These are phyloP conservation scores for Podaxis pistillaris DNA, from an alignment of 768 basidiomycete species.

Conservation along the genomic window DNA sequence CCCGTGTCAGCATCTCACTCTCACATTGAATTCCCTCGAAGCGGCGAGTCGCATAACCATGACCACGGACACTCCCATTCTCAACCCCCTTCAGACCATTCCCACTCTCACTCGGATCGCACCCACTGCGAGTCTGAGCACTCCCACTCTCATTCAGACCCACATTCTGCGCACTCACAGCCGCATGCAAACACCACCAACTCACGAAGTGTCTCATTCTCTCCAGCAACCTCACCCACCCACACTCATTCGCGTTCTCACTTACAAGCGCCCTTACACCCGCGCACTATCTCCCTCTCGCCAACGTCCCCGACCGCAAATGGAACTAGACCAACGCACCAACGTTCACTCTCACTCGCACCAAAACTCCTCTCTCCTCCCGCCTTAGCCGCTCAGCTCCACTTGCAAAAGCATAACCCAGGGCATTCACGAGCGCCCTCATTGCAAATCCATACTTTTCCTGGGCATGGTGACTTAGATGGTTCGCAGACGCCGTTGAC, in stretches of 20 bases:
- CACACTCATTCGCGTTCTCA: slow-evolving; percentile 24
- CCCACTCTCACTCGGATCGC: slow-evolving; percentile 27
- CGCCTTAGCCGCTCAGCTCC: slow-evolving; percentile 12
- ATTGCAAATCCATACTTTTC: slow-evolving; percentile 32
- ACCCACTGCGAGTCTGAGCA: slow-evolving; percentile 12
- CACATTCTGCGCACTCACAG: slow-evolving; percentile 10
- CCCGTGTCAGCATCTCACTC: slow-evolving; percentile 17
- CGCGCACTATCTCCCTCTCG: slow-evolving; percentile 5
- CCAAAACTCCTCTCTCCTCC: slow-evolving; percentile 15
- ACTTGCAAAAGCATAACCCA: slow-evolving; percentile 13
- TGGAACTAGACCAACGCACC: slow-evolving; percentile 19
- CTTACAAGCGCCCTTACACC: slow-evolving; percentile 1
- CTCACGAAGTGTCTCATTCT: slow-evolving; percentile 20
- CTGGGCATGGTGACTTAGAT: slow-evolving; percentile 26
- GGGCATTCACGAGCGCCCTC: slow-evolving; percentile 19
- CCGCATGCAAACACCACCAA: not conserved
- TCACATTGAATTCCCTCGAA: slow-evolving; percentile 21
- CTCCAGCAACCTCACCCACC: slow-evolving; percentile 24
- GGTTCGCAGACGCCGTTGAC: slow-evolving; percentile 54
- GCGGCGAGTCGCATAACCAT: slow-evolving; percentile 4
- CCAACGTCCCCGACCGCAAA: slow-evolving; percentile 1
- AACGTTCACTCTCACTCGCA: slow-evolving; percentile 20
- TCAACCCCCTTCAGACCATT: slow-evolving; percentile 25
- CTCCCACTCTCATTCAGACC: slow-evolving; percentile 26
- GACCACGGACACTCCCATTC: slow-evolving; percentile 24